These are phyloP conservation scores for Cicer pinnatifidum DNA, from an alignment of 306 rosid species.

Conservation along the genomic window DNA sequence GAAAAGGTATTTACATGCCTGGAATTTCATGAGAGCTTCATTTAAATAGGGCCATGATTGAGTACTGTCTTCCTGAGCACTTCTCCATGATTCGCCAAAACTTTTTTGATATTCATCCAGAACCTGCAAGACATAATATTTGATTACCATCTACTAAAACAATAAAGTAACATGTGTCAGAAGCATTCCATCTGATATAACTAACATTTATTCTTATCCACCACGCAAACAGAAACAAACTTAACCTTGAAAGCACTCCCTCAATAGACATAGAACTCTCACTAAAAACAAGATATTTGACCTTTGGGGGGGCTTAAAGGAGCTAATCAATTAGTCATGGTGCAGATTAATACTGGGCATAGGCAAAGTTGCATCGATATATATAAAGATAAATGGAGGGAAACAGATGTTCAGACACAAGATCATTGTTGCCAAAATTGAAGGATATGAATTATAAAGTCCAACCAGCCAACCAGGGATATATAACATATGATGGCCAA, in stretches of 20 bases:
- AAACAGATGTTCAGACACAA: constrained; percentile 12
- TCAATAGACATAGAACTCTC: constrained; percentile 10
- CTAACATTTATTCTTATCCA: constrained; percentile 12
- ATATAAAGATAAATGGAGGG: neutral
- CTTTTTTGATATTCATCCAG: constrained; percentile 81
- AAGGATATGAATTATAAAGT: constrained; percentile 11
- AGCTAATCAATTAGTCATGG: constrained; percentile 14
- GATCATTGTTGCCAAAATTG: neutral
- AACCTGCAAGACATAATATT: constrained; percentile 57
- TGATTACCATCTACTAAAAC: constrained; percentile 23
- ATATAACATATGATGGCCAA: neutral
- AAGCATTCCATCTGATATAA: neutral
- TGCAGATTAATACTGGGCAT: constrained; percentile 13
- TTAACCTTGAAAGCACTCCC: neutral
- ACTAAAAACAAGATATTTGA: neutral
- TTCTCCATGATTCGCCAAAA: constrained; percentile 90
- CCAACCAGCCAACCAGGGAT: neutral
- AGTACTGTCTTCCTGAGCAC: constrained; percentile 57
- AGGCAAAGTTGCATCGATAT: neutral
- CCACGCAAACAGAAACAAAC: constrained; percentile 13
- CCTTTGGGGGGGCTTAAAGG: neutral
- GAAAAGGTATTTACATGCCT: constrained; percentile 55
- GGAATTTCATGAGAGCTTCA: constrained; percentile 78
- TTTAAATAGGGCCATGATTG: constrained; percentile 89
- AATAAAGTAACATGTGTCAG: constrained; percentile 11